Conservation (phyloP, 192 early-diverging fungal genomes). For the Nowakowskiella sp. region DNA sequence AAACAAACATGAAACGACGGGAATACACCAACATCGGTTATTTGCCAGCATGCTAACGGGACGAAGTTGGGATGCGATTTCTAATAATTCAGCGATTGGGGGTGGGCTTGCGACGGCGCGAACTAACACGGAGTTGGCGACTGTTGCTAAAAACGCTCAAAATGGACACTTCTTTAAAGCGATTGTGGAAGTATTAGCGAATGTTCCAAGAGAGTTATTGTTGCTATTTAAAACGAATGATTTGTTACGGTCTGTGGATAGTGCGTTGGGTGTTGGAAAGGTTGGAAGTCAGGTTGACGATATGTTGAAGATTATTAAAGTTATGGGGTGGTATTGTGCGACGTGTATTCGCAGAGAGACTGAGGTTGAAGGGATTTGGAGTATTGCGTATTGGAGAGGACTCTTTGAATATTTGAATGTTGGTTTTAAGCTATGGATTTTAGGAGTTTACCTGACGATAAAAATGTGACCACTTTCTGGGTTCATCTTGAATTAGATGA, state of each 20-base stretch:
- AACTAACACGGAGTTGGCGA: slow-evolving; percentile 36
- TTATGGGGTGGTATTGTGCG: slow-evolving; percentile 38
- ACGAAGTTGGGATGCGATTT: slow-evolving; percentile 69
- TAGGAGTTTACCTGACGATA: not conserved
- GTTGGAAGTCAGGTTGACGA: slow-evolving; percentile 9
- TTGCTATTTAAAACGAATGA: slow-evolving; percentile 91
- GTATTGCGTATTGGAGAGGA: not conserved
- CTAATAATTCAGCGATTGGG: slow-evolving; percentile 6
- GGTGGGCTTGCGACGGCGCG: slow-evolving; percentile 33
- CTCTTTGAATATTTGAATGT: not conserved
- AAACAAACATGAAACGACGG: slow-evolving; percentile 30
- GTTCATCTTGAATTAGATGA: too few species aligned
- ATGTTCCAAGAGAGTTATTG: slow-evolving; percentile 76
- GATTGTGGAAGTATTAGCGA: slow-evolving; percentile 71
- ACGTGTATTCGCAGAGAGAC: not conserved
- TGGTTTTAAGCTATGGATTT: not conserved
- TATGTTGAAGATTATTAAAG: slow-evolving; percentile 20
- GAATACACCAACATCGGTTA: slow-evolving; percentile 70
- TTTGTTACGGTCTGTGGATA: slow-evolving; percentile 58
- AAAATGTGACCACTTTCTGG: too few species aligned
- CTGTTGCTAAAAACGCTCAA: slow-evolving; percentile 47
- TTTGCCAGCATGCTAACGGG: slow-evolving; percentile 88
- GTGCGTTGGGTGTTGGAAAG: slow-evolving; percentile 24
- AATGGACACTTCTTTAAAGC: slow-evolving; percentile 52
- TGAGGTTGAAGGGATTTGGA: not conserved